Percentiles rank a stretch among this genome's conserved stretches.
phyloP scores from a whole-genome alignment of 2,329 filamentous ascomycete species.

The Venturia aucupariae region DNA sequence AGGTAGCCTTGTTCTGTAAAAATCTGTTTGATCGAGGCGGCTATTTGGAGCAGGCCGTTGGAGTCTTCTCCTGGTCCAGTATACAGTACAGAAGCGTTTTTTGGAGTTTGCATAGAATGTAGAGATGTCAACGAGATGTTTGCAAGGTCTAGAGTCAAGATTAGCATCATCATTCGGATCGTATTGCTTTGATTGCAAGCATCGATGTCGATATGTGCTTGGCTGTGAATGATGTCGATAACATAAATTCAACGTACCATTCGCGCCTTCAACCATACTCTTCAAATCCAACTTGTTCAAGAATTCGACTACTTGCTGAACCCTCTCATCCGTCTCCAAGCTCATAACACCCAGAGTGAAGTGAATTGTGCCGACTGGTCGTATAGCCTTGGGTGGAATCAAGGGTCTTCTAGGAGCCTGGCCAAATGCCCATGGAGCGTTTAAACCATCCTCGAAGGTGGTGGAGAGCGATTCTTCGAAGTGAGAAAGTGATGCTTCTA shows the following conservation, averaged over 20 bases:
- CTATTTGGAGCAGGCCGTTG: slow-evolving; percentile 47
- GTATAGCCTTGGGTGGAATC: slow-evolving; percentile 57
- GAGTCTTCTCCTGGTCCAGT: slow-evolving; percentile 48
- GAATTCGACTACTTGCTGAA: slow-evolving; percentile 4
- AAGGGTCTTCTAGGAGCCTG: slow-evolving; percentile 30
- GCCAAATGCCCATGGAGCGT: slow-evolving; percentile 12
- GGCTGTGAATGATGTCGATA: too few species aligned
- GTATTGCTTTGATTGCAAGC: too few species aligned
- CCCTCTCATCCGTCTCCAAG: slow-evolving; percentile 32
- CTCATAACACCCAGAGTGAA: slow-evolving; percentile 82
- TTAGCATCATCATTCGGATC: background rate
- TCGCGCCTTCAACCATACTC: slow-evolving; percentile 22
- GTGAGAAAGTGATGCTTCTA: slow-evolving; percentile 50
- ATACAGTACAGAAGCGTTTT: slow-evolving; percentile 56
- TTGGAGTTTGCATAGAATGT: slow-evolving; percentile 50
- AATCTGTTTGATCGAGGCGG: slow-evolving; percentile 41
- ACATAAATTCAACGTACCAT: background rate
- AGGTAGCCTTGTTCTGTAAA: slow-evolving; percentile 53
- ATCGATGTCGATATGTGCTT: too few species aligned
- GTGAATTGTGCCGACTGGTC: slow-evolving; percentile 73
- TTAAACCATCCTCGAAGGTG: background rate
- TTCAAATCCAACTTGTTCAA: slow-evolving; percentile 38
- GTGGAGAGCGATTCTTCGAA: slow-evolving; percentile 50
- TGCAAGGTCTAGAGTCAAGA: background rate
- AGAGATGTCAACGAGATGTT: slow-evolving; percentile 40